Evolutionary conservation across 1,284 basidiomycete genomes (phyloP), one percentile per base, ranked within the genome.

Genomic region (Tylopilus orsonianus): DNA sequence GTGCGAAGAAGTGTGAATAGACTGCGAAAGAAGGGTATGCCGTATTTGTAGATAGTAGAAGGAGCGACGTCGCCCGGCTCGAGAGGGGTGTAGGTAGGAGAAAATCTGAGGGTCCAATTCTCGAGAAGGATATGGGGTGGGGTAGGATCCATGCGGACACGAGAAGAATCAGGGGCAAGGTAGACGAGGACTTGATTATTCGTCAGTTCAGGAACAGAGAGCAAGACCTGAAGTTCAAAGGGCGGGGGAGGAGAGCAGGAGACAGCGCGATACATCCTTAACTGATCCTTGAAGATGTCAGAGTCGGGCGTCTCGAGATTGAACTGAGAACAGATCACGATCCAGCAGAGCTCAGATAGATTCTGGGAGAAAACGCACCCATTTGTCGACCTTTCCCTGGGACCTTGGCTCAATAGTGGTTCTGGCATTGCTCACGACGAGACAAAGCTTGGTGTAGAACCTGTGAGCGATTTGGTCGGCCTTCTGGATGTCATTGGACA

Each of bases 401-500:
- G 70, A 53, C 47, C 62, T 57, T 23, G 72, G 67, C 56, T 78
- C 75, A 35, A 68, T 64, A 35, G 84, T 83, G 19, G 80, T 72
- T 52, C 87, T 73, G 14, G 86, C 85, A 66, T 87, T 72, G 64
- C 82, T 75, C 55, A 90, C 74, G 57, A 87, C 77, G 58, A 85
- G 79, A 62, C 78, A 80, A 51, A 90, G 80, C 73, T 90, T 90
- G 46, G 81, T 78, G 71, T 87, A 90, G 68, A 88, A 81, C 63
- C 83, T 81, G 67, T 84, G 80, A 47, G 85, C 83, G 62, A 90
- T 90, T 75, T 89, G 86, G 77, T 90, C 86, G 55, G 86, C 83
- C 74, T 81, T 88, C 67, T 79, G 78, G 57, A 71, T 75, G 67
- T 84, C 80, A 75, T 76, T 75, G 62, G 68, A 71, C 68, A 69